Base-by-base conservation (phyloP, 768 basidiomycete genomes). In the Kwoniella newhampshirensis region DNA sequence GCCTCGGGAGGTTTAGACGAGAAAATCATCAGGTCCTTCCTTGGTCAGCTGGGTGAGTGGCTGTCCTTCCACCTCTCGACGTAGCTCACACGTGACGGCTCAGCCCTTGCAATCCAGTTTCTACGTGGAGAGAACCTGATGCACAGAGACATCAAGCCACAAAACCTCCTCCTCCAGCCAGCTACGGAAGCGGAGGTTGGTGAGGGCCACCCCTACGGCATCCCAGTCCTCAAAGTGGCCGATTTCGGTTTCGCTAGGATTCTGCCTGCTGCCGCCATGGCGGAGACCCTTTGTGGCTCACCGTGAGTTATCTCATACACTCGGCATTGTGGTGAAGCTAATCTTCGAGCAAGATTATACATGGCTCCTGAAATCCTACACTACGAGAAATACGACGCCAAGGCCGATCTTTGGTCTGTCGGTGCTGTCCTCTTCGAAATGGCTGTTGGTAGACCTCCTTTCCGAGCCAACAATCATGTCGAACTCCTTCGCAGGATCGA, bases 321-420 rank as follows among this genome's bases (percentile, higher is more conserved):
- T 9, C 12, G 13, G 17, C 23, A 4, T 44, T 23, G 15, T 8
- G 42, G 39, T 40, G 30, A 26, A 28, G 40, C 42, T 45, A 2
- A 35, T 41, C 6, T 28, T 20, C 13, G 5, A 54, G n/a, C 20
- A 37, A 92, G 91, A 45, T 78, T 99, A 27, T 99, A 99, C 78
- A 99, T 98, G 96, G 96, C 96, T 0, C 96, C 96, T 0, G 96
- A 99, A 77, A 98, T 99, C 67, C 79, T 99, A 11, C 85, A 89
- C 15, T 96, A 96, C 75, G 87, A 98, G 78, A 93, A 93, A 74
- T 98, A 99, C 77, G 92, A 96, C 74, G 93, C 93, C 18, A 94
- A 91, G 74, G 96, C 90, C 11, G 96, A 99, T 74, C 81, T 99
- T 1, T 99, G 96, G 96, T 93, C 91, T 27, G 92, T 98, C 44